Evolutionary conservation across 2,329 filamentous ascomycete species (phyloP).

Genomic region (Penicillium sp.): DNA sequence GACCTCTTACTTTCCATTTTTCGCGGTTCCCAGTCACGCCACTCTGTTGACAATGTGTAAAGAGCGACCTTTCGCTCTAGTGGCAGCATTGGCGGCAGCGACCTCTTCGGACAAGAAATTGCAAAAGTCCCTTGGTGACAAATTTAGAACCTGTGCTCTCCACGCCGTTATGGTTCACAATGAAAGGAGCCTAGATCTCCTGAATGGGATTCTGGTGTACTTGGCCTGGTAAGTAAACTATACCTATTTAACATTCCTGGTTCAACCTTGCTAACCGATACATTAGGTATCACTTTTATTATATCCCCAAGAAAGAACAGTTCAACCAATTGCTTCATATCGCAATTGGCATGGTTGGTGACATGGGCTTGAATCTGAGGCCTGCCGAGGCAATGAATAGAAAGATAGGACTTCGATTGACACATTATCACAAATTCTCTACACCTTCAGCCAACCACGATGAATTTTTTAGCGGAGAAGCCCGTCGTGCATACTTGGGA

Average conservation of each 20-base stretch:
- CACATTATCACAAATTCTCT: not conserved
- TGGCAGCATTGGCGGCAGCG: not conserved
- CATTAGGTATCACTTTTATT: not conserved
- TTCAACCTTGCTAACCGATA: not conserved
- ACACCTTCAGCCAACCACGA: not conserved
- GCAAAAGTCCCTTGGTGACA: not conserved
- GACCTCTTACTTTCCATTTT: not conserved
- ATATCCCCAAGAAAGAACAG: not conserved
- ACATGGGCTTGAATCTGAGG: not conserved
- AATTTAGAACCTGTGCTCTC: not conserved
- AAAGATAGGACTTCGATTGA: not conserved
- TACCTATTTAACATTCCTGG: not conserved
- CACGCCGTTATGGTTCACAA: not conserved
- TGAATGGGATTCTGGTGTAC: not conserved
- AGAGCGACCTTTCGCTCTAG: not conserved
- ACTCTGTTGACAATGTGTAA: not conserved
- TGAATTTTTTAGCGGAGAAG: not conserved
- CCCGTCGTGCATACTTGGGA: not conserved
- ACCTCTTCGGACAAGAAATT: not conserved
- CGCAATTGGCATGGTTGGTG: not conserved
- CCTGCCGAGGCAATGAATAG: not conserved
- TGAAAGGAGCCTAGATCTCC: conserved; percentile 1
- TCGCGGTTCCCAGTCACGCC: not conserved
- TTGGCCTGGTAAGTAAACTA: not conserved
- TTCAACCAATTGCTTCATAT: not conserved